phyloP scores from a whole-genome alignment of 371 early-diverging fungal genomes.

The Saksenaea oblongispora region DNA sequence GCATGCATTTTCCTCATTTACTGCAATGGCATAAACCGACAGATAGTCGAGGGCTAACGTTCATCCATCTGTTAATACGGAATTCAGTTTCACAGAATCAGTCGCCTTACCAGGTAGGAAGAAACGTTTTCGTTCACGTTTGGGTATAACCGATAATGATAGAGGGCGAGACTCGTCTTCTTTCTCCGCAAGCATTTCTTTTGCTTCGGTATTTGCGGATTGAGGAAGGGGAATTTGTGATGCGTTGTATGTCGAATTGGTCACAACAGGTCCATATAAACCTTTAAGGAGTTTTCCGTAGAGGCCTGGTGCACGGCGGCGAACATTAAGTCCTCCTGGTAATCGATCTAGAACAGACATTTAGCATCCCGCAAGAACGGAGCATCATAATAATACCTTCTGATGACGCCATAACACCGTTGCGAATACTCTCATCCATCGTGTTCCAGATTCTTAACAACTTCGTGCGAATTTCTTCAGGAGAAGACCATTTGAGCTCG shows the following conservation, averaged over 20 bases:
- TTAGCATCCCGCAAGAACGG: background rate
- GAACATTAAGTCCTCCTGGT: conserved; percentile 84
- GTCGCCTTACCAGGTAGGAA: conserved; percentile 36
- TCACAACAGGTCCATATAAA: conserved; percentile 54
- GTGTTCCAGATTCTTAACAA: conserved; percentile 86
- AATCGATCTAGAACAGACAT: conserved; percentile 42
- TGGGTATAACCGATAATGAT: conserved; percentile 39
- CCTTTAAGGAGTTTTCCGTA: conserved; percentile 86
- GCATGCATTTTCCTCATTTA: conserved; percentile 96
- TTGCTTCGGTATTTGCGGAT: conserved; percentile 8
- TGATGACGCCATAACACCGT: conserved; percentile 59
- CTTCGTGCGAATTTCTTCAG: conserved; percentile 74
- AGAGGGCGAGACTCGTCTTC: conserved; percentile 25
- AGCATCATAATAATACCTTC: conserved; percentile 20
- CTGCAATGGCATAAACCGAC: conserved; percentile 94
- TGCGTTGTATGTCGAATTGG: conserved; percentile 22
- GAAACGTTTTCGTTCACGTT: conserved; percentile 47
- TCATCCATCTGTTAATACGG: background rate
- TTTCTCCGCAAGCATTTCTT: background rate
- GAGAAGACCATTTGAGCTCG: conserved; percentile 87
- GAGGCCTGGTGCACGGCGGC: conserved; percentile 87
- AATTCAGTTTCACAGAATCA: background rate
- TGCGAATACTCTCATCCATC: conserved; percentile 91
- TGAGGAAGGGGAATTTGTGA: conserved; percentile 21
- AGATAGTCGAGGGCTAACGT: conserved; percentile 85